Percentiles rank a stretch among this genome's conserved stretches.
phyloP scores from a whole-genome alignment of 192 early-diverging fungal species.

The Podochytrium sp. region DNA sequence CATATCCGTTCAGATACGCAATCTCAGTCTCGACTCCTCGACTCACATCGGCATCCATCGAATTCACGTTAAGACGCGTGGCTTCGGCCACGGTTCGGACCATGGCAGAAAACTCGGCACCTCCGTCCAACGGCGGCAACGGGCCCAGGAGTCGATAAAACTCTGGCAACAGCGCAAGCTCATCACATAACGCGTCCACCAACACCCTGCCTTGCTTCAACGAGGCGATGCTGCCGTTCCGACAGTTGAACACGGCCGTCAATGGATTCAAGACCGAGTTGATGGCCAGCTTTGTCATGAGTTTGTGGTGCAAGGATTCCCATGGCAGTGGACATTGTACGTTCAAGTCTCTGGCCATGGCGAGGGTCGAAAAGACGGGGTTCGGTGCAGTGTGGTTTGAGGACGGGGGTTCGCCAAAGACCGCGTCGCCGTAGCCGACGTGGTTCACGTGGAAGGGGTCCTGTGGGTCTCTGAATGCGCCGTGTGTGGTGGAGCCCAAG shows the following conservation, averaged over 20 bases:
- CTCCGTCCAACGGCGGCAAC: neutral
- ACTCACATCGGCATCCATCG: conserved; percentile 30
- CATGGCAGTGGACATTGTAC: neutral
- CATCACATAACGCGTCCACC: neutral
- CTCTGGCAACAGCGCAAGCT: conserved; percentile 10
- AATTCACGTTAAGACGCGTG: conserved; percentile 30
- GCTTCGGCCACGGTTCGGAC: conserved; percentile 19
- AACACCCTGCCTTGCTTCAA: neutral
- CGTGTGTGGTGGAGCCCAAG: conserved; percentile 26
- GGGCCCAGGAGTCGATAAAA: neutral
- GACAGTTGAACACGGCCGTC: conserved; percentile 14
- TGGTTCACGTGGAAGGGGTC: conserved; percentile 12
- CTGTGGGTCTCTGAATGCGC: neutral
- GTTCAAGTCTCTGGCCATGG: neutral
- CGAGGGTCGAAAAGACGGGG: neutral
- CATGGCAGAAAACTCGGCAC: too few relatives aligned
- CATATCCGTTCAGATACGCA: conserved; percentile 26
- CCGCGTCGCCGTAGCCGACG: conserved; percentile 16
- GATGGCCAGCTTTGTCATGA: conserved; percentile 29
- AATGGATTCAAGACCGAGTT: conserved; percentile 31
- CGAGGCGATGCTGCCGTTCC: conserved; percentile 8
- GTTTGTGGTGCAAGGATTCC: neutral
- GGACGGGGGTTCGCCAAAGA: conserved; percentile 20
- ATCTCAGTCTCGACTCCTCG: conserved; percentile 27
- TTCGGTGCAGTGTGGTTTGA: neutral